Conservation (phyloP, 805 yeast genomes). For the Saccharomyces paradoxus region DNA sequence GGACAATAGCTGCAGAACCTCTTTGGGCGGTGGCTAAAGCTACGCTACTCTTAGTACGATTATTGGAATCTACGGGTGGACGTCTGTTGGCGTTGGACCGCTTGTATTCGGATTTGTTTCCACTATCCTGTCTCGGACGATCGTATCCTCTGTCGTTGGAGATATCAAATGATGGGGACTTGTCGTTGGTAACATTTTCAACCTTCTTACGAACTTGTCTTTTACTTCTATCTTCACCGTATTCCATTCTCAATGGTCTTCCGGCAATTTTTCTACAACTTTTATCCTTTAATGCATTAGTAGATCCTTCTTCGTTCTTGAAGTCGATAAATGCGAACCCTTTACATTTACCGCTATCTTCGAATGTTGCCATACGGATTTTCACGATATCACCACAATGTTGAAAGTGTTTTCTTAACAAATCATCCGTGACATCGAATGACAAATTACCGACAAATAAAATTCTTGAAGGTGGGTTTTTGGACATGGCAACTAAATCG, state of each 20-base stretch:
- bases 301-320: slow-evolving; percentile 70
- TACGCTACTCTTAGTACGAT: slow-evolving; percentile 64
- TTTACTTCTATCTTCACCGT: slow-evolving; percentile 89
- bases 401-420: slow-evolving; percentile 72
- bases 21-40: slow-evolving; percentile 86
- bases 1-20: slow-evolving; percentile 80
- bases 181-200: slow-evolving; percentile 23
- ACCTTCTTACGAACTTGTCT: slow-evolving; percentile 42
- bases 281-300: slow-evolving; percentile 70
- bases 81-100: slow-evolving; percentile 8
- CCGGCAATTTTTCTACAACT: slow-evolving; percentile 57
- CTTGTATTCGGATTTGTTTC: slow-evolving; percentile 8
- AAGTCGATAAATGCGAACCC: slow-evolving; percentile 93
- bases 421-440: slow-evolving; percentile 80
- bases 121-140: background rate
- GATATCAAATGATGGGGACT: slow-evolving; percentile 17
- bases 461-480: slow-evolving; percentile 83
- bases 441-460: slow-evolving; percentile 89
- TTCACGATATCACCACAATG: slow-evolving; percentile 82
- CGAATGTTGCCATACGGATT: slow-evolving; percentile 95
- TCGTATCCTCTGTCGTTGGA: slow-evolving; percentile 4
- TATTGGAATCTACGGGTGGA: slow-evolving; percentile 30
- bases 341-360: slow-evolving; percentile 92
- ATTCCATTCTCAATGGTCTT: slow-evolving; percentile 77
- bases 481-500: slow-evolving; percentile 41